Conservation (phyloP, 2,329 filamentous ascomycete genomes). For the Exophiala calicioides region DNA sequence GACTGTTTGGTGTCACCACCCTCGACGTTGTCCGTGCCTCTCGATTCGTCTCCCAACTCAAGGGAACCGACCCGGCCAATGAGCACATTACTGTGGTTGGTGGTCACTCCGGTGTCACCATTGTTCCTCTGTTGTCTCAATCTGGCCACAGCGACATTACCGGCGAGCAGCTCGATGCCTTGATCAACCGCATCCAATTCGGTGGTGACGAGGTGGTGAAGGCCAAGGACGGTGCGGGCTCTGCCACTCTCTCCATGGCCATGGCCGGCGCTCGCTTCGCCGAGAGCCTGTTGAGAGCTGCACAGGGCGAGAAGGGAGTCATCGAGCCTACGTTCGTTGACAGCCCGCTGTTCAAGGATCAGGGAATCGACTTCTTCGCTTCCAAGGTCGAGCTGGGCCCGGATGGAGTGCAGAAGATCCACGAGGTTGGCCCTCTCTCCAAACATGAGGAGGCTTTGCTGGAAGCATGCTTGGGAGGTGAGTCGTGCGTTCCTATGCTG, state of each 20-base stretch:
- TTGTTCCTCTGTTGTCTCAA: conserved; percentile 96
- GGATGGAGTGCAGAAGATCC: conserved; percentile 92
- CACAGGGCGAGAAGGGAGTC: conserved; percentile 91
- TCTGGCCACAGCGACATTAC: conserved; percentile 81
- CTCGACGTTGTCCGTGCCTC: conserved; percentile 97
- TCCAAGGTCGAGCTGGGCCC: conserved; percentile 94
- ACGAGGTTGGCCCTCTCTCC: conserved; percentile 80
- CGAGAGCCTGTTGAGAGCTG: conserved; percentile 88
- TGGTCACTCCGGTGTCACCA: conserved; percentile 97
- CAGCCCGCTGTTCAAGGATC: conserved; percentile 96
- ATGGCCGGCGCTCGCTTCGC: conserved; percentile 86
- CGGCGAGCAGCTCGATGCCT: conserved; percentile 70
- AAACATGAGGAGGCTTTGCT: conserved; percentile 86
- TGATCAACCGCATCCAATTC: conserved; percentile 95
- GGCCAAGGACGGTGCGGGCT: conserved; percentile 97
- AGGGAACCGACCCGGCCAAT: conserved; percentile 82
- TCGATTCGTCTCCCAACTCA: conserved; percentile 95
- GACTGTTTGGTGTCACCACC: conserved; percentile 98
- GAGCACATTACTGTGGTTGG: conserved; percentile 96
- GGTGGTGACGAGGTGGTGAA: conserved; percentile 98
- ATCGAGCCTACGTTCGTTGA: conserved; percentile 97
- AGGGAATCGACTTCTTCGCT: conserved; percentile 96
- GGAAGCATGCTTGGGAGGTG: conserved; percentile 72
- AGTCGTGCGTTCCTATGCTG: conserved; percentile 1
- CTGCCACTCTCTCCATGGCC: conserved; percentile 97